Conservation (phyloP, 208 protist genomes). For the Crithidia mellificae region DNA sequence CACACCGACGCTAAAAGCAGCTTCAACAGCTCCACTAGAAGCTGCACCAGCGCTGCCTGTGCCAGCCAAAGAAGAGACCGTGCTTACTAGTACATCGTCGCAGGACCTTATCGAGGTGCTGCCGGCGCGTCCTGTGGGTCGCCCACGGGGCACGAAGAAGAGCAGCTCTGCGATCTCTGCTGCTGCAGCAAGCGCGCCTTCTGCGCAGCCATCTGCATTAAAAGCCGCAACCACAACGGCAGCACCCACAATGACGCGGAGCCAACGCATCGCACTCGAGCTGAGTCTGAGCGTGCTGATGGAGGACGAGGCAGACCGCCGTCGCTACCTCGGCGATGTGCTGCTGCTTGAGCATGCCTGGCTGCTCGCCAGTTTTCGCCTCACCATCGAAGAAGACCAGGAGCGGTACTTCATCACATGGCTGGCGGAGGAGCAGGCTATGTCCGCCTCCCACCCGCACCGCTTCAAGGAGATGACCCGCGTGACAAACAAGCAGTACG, state of each 20-base stretch:
- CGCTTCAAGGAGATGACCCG: conserved; percentile 59
- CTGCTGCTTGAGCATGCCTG: conserved; percentile 65
- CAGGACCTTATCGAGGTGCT: not conserved
- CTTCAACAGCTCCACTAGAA: too few species aligned
- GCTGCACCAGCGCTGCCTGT: not conserved
- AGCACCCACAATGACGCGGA: conserved; percentile 1
- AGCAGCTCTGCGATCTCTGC: too few species aligned
- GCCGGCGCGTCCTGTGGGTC: too few species aligned
- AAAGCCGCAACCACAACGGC: not conserved
- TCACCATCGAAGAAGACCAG: conserved; percentile 73
- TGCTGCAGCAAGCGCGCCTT: too few species aligned
- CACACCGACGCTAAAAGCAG: not conserved
- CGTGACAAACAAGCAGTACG: conserved; percentile 62
- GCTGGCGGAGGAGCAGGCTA: conserved; percentile 78
- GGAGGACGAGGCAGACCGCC: conserved; percentile 42
- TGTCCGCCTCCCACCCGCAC: conserved; percentile 77
- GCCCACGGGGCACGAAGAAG: too few species aligned
- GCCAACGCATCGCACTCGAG: conserved; percentile 23
- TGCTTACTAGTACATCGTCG: not conserved
- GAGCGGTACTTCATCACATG: conserved; percentile 77
- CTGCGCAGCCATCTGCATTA: not conserved
- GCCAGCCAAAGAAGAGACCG: not conserved
- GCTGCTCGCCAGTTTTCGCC: conserved; percentile 52
- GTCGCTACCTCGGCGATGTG: conserved; percentile 28
- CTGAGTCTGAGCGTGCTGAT: conserved; percentile 27